Evolutionary conservation across 345 rosid genomes (phyloP).

Genomic region (Cardamine occulta): DNA sequence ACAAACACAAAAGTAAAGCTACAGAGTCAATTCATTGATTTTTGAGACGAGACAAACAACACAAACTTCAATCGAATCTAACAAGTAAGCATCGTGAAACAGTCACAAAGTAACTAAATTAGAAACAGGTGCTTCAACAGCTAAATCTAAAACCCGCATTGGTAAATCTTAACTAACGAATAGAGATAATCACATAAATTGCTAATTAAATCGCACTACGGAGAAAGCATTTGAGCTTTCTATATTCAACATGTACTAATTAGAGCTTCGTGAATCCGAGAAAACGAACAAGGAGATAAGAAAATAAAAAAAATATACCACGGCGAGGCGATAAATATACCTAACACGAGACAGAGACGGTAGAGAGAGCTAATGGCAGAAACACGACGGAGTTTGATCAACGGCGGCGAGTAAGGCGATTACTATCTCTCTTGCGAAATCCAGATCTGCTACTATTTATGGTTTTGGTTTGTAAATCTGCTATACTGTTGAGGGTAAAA

Average conservation of each 20-base stretch:
- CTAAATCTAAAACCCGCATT: not conserved
- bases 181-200: not conserved
- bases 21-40: not conserved
- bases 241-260: not conserved
- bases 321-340: not conserved
- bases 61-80: not conserved
- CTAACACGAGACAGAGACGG: not conserved
- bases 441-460: conserved; percentile 22
- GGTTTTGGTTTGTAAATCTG: conserved; percentile 11
- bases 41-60: not conserved
- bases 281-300: conserved; percentile 5
- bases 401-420: conserved; percentile 7
- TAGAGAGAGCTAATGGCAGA: not conserved
- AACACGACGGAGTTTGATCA: conserved; percentile 19
- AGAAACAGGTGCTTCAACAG: not conserved
- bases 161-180: not conserved
- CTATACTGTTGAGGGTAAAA: not conserved
- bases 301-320: not conserved
- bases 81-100: conserved; percentile 2
- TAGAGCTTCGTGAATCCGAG: not conserved
- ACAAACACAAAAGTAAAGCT: not conserved
- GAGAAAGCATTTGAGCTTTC: not conserved
- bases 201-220: not conserved
- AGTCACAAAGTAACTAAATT: not conserved
- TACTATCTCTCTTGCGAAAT: not conserved